phyloP scores from a whole-genome alignment of 805 yeast species.

The Lipomyces yamadae region DNA sequence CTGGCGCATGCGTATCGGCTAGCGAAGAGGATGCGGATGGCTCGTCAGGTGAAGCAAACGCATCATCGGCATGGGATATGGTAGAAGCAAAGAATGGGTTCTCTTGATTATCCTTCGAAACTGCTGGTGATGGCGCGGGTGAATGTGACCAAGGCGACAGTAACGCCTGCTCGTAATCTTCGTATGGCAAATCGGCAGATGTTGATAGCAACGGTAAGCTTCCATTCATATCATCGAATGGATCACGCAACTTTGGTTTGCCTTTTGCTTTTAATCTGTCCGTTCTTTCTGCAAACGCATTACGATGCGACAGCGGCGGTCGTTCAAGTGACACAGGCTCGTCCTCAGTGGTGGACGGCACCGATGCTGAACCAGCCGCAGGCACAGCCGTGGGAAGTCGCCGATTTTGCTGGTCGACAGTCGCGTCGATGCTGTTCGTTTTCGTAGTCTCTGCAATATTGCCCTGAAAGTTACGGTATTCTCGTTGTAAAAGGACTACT shows the following conservation, averaged over 20 bases:
- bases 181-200: slow-evolving; percentile 32
- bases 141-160: slow-evolving; percentile 44
- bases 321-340: slow-evolving; percentile 13
- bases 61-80: slow-evolving; percentile 34
- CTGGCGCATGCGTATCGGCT: slow-evolving; percentile 29
- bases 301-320: slow-evolving; percentile 13
- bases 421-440: background rate
- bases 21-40: slow-evolving; percentile 5
- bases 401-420: slow-evolving; percentile 6
- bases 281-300: slow-evolving; percentile 8
- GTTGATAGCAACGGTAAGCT: background rate
- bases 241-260: slow-evolving; percentile 27
- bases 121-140: slow-evolving; percentile 46
- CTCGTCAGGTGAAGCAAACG: slow-evolving; percentile 39
- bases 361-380: background rate
- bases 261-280: background rate
- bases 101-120: slow-evolving; percentile 38
- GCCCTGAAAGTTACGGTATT: slow-evolving; percentile 35
- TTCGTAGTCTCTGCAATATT: background rate
- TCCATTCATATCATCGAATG: slow-evolving; percentile 18
- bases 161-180: slow-evolving; percentile 43
- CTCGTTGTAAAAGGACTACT: slow-evolving; percentile 42
- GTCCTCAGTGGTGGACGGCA: slow-evolving; percentile 16
- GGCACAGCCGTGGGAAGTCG: background rate
- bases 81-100: slow-evolving; percentile 41